phyloP scores from a whole-genome alignment of 257 asterid genomes.

The Nemophila menziesii region DNA sequence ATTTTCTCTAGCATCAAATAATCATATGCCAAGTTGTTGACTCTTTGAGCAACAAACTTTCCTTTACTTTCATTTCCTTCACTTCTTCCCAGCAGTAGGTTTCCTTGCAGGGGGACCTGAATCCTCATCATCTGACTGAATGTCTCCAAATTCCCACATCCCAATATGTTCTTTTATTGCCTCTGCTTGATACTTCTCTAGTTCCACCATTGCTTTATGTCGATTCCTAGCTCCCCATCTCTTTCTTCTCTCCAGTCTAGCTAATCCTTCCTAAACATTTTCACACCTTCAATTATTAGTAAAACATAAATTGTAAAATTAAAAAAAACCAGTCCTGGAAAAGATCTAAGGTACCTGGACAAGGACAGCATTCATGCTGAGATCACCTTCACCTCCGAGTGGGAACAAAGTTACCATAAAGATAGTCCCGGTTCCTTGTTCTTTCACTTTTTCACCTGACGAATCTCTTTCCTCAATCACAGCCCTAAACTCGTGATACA shows the following conservation, averaged over 20 bases:
- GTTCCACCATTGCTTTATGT: slow-evolving; percentile 51
- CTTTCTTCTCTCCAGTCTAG: slow-evolving; percentile 84
- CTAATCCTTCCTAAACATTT: slow-evolving; percentile 73
- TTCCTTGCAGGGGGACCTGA: slow-evolving; percentile 43
- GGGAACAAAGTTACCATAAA: slow-evolving; percentile 62
- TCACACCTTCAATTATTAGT: background rate
- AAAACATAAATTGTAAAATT: background rate
- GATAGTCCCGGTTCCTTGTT: slow-evolving; percentile 90
- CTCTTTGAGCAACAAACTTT: slow-evolving; percentile 39
- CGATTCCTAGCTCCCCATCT: slow-evolving; percentile 59
- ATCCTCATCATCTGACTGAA: slow-evolving; percentile 90
- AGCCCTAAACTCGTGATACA: slow-evolving; percentile 61
- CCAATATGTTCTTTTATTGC: slow-evolving; percentile 60
- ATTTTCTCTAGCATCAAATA: slow-evolving; percentile 14
- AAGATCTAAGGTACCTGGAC: slow-evolving; percentile 37
- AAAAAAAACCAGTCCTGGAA: background rate
- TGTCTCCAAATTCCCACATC: slow-evolving; percentile 98
- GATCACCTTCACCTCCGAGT: slow-evolving; percentile 52
- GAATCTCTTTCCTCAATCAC: slow-evolving; percentile 69
- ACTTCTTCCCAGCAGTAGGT: slow-evolving; percentile 81
- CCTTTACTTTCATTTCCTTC: slow-evolving; percentile 14
- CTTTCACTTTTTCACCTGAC: slow-evolving; percentile 87
- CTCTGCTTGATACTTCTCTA: slow-evolving; percentile 67
- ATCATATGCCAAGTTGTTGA: slow-evolving; percentile 16
- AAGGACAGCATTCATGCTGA: slow-evolving; percentile 65